Evolutionary conservation across 169 alveolate genomes (phyloP).

Genomic region (Cryptosporidium parvum): DNA sequence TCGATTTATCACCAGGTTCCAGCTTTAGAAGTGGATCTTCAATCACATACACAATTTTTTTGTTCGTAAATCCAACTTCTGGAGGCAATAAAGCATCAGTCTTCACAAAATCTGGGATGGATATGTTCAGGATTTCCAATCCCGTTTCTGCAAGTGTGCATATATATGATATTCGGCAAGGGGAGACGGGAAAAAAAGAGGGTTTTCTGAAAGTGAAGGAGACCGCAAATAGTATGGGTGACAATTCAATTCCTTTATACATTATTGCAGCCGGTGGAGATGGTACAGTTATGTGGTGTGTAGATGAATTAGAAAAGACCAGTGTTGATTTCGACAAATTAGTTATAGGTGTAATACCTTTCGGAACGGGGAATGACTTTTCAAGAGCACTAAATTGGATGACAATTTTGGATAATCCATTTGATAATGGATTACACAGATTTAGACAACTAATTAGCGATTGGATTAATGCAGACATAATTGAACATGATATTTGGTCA

Average conservation of each 20-base stretch:
- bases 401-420: conserved; percentile 82
- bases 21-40: conserved; percentile 55
- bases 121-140: conserved; percentile 67
- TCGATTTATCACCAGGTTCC: conserved; percentile 60
- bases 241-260: conserved; percentile 39
- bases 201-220: conserved; percentile 81
- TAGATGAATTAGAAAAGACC: conserved; percentile 86
- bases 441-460: conserved; percentile 83
- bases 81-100: conserved; percentile 87
- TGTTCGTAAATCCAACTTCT: conserved; percentile 87
- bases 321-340: conserved; percentile 81
- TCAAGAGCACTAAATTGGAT: conserved; percentile 93
- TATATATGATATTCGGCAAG: conserved; percentile 83
- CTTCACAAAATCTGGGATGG: conserved; percentile 82
- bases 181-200: conserved; percentile 85
- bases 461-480: conserved; percentile 84
- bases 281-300: conserved; percentile 94
- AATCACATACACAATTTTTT: conserved; percentile 73
- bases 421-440: conserved; percentile 83
- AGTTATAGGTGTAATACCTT: conserved; percentile 92
- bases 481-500: conserved; percentile 92
- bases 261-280: conserved; percentile 96
- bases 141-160: conserved; percentile 72
- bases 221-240: conserved; percentile 12
- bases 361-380: conserved; percentile 96